phyloP scores from a whole-genome alignment of 352 stramenopile genomes.

The Pythium dissimile region DNA sequence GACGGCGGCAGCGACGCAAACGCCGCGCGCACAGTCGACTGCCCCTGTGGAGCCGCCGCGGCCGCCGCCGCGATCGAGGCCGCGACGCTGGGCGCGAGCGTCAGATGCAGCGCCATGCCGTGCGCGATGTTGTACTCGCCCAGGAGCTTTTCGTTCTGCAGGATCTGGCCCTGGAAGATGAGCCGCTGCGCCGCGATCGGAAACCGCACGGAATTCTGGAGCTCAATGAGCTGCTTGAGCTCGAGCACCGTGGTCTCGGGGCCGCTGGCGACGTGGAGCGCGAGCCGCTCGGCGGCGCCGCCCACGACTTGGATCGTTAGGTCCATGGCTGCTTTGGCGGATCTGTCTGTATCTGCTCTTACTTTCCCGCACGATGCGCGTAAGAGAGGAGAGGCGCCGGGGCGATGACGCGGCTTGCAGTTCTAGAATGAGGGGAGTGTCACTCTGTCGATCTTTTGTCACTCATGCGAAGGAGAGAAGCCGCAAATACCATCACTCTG shows the following conservation, averaged over 20 bases:
- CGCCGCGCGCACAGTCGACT: slow-evolving; percentile 6
- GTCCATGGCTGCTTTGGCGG: slow-evolving; percentile 31
- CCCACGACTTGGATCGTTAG: slow-evolving; percentile 73
- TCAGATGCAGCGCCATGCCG: slow-evolving; percentile 74
- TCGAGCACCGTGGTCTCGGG: slow-evolving; percentile 42
- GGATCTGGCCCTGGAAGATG: slow-evolving; percentile 86
- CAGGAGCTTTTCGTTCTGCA: slow-evolving; percentile 68
- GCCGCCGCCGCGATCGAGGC: slow-evolving; percentile 15
- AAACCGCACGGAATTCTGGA: slow-evolving; percentile 52
- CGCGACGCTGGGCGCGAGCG: slow-evolving; percentile 35
- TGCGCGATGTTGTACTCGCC: slow-evolving; percentile 57
- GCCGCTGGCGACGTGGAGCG: slow-evolving; percentile 38
- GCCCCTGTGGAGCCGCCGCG: slow-evolving; percentile 5
- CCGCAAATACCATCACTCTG: slow-evolving; percentile 4
- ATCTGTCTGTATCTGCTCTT: neutral
- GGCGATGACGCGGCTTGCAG: too few relatives aligned
- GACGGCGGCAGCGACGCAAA: slow-evolving; percentile 19
- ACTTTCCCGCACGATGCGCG: neutral
- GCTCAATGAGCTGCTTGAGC: slow-evolving; percentile 67
- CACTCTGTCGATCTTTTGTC: neutral
- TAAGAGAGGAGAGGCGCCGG: neutral
- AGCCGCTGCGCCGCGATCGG: slow-evolving; percentile 67
- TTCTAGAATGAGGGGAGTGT: slow-evolving; percentile 11
- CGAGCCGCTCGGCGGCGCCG: slow-evolving; percentile 51
- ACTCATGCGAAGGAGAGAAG: slow-evolving; percentile 1